Evolutionary conservation across 768 basidiomycete genomes (phyloP), one percentile per base, ranked within the genome.

Genomic region (Paxillus involutus): DNA sequence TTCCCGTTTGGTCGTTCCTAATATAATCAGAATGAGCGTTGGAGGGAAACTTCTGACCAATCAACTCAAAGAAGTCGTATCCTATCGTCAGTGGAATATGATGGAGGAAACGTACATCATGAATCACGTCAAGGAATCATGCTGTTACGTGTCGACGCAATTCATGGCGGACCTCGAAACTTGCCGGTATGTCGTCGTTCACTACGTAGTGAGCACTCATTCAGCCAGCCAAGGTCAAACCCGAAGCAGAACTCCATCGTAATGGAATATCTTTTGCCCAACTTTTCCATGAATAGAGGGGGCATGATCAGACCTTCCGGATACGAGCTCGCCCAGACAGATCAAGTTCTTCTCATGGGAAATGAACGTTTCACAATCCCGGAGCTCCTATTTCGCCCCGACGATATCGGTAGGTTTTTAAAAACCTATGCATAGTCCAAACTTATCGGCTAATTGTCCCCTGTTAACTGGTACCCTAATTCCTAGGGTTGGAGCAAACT

Each of bases 51-150:
- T 98, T 10, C 71, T 98, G 53, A 98, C 95, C 24, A 98, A 98
- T 71, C 91, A 96, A 48, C 80, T 98, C 21, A 97, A 97, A 66
- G 91, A 95, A 65, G 79, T 95, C 43, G 83, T 95, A 6, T 96
- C 94, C 12, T 98, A 90, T 69, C 86, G 96, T 42, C 95, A 98
- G 66, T 98, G 92, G 91, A 92, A 98, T 70, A 93, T 98, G 91
- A 94, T 95, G 86, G 94, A 97, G 64, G 89, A 98, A 69, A 95
- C 93, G 3, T 84, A 88, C 69, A 89, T 98, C 66, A 87, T 97
- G 77, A 94, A 96, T 73, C 82, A 89, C 63, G 88, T 93, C 63
- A 94, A 96, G 70, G 94, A 98, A 70, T 71, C 82, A 14, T 94
- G 92, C 67, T 94, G 93, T 72, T 97, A 87, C 70, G 88, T 96